Base-by-base conservation (phyloP, 495 filamentous ascomycete genomes). In the Elaphomyces granulatus region DNA sequence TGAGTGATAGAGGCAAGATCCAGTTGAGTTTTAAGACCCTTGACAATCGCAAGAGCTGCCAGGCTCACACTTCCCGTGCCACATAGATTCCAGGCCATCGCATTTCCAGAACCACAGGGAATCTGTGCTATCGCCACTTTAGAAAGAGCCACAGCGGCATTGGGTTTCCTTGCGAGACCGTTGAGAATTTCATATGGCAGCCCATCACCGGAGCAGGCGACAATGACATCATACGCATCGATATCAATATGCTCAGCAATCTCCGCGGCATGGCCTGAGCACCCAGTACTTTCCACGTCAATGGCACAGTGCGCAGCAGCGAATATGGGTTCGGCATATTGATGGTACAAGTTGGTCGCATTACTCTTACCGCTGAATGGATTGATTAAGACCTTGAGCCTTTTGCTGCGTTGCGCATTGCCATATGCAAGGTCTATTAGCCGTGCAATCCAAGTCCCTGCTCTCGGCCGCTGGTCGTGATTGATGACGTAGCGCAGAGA, bases 161-260 rank as follows among this genome's bases (percentile, higher is more conserved):
- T 79, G 4, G 63, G 47, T 34, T 82, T 78, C 55, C 78, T 80
- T 12, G 68, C 85, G 16, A 98, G 53, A 6, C 90, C 90, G 52
- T 98, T 96, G 67, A 94, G 94, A 9, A 94, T 82, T 58, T 98
- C 88, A 51, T 94, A 80, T 0, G 85, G 83, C 14, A 94, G 54
- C 8, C 90, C 90, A 48, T 98, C 90, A 2, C 90, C 90, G 7
- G 88, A 95, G 51, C 87, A 93, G 45, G 82, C 81, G 9, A 90
- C 74, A 4, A 94, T 71, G 3, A 83, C 75, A 60, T 98, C 90
- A 51, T 74, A 92, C 2, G 69, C 71, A 15, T 83, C 70, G 15
- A 83, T 72, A 52, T 95, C 79, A n/a, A 95, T 56, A 12, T 80
- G 68, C 52, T 83, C 68, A 21, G 79, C 76, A 46, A 96, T 81